These are phyloP conservation scores for Parachaetomium inaequale DNA, from an alignment of 495 filamentous ascomycete genomes.

Conservation along the genomic window DNA sequence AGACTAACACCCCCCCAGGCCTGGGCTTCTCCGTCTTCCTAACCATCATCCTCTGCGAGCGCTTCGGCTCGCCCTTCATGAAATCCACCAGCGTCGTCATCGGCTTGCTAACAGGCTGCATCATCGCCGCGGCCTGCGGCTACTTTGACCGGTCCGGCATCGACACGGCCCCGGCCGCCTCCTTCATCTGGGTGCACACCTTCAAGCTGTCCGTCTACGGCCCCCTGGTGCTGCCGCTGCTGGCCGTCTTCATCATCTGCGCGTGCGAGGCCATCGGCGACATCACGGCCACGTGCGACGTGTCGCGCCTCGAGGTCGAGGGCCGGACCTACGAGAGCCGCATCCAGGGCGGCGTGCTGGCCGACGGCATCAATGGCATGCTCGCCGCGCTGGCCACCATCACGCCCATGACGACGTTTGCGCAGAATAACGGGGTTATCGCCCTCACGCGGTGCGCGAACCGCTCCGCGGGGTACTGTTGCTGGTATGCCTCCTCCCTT, in stretches of 20 bases:
- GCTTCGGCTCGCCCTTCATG: slow-evolving; percentile 71
- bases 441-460: slow-evolving; percentile 86
- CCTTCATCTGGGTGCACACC: slow-evolving; percentile 88
- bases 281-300: slow-evolving; percentile 72
- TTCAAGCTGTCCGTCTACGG: slow-evolving; percentile 79
- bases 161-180: slow-evolving; percentile 64
- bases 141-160: slow-evolving; percentile 77
- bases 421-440: slow-evolving; percentile 93
- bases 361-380: slow-evolving; percentile 79
- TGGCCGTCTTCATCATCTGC: slow-evolving; percentile 84
- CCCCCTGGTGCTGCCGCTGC: slow-evolving; percentile 75
- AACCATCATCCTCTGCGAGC: slow-evolving; percentile 84
- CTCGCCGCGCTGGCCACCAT: slow-evolving; percentile 80
- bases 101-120: slow-evolving; percentile 80
- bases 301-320: slow-evolving; percentile 78
- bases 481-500: slow-evolving; percentile 39
- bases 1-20: slow-evolving; percentile 6
- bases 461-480: slow-evolving; percentile 74
- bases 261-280: slow-evolving; percentile 89
- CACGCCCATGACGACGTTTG: slow-evolving; percentile 71
- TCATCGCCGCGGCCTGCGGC: slow-evolving; percentile 77
- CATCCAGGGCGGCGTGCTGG: slow-evolving; percentile 84
- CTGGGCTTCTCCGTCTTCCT: slow-evolving; percentile 87
- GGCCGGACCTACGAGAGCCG: slow-evolving; percentile 79
- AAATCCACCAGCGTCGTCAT: slow-evolving; percentile 69